Conservation (phyloP, 176 grass and related monocot species). For the Canna indica region DNA sequence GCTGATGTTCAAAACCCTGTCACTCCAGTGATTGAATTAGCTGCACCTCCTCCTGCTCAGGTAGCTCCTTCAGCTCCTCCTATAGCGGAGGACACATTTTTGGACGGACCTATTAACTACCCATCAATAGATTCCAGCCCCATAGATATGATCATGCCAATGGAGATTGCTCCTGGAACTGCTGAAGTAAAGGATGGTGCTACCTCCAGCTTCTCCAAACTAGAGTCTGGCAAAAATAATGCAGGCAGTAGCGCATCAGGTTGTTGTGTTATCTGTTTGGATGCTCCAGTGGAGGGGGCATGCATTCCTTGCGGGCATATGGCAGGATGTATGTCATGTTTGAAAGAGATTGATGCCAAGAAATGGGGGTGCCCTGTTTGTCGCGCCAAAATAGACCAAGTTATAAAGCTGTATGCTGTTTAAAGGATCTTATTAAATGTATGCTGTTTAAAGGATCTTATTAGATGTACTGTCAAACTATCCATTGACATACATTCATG, state of each 20-base stretch:
- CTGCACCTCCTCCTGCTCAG: conserved; percentile 20
- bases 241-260: conserved; percentile 15
- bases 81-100: conserved; percentile 48
- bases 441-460: background rate
- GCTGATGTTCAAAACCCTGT: conserved; percentile 14
- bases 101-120: conserved; percentile 53
- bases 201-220: conserved; percentile 12
- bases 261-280: conserved; percentile 83
- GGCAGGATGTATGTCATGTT: conserved; percentile 92
- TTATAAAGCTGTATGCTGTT: conserved; percentile 87
- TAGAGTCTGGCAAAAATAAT: conserved; percentile 21
- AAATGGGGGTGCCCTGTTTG: conserved; percentile 89
- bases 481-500: no score
- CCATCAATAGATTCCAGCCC: conserved; percentile 62
- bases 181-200: background rate
- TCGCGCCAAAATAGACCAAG: conserved; percentile 65
- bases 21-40: conserved; percentile 10
- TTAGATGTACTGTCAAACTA: no score
- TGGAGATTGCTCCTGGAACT: background rate
- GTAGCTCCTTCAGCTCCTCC: conserved; percentile 67
- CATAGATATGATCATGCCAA: conserved; percentile 30
- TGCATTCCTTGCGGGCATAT: conserved; percentile 98
- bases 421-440: conserved; percentile 23
- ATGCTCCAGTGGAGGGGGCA: conserved; percentile 84
- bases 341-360: conserved; percentile 80